Evolutionary conservation across 352 stramenopile species (phyloP).

Genomic region (Globisporangium megalacanthum): DNA sequence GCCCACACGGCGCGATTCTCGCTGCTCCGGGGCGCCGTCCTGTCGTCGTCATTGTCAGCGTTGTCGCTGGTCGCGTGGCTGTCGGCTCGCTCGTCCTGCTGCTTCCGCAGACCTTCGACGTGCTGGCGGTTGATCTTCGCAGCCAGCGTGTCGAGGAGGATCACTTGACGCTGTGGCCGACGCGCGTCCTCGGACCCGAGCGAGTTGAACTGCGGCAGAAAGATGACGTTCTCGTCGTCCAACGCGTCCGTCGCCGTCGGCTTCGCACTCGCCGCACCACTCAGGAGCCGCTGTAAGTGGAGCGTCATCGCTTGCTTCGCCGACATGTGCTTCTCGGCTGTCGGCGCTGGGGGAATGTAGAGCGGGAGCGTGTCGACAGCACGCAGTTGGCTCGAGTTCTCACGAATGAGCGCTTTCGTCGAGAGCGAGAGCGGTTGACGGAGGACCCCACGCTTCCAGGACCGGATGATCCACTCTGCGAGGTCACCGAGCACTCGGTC

Average conservation of each 20-base stretch:
- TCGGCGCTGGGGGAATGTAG: constrained; percentile 17
- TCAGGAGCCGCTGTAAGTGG: constrained; percentile 16
- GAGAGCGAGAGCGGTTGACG: constrained; percentile 34
- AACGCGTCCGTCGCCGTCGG: constrained; percentile 5
- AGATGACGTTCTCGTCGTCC: constrained; percentile 32
- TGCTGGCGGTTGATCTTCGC: constrained; percentile 46
- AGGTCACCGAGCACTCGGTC: constrained; percentile 41
- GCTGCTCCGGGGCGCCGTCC: neutral
- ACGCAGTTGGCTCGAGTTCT: constrained; percentile 35
- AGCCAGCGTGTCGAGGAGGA: constrained; percentile 53
- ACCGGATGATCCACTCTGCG: constrained; percentile 56
- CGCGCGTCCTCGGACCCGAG: constrained; percentile 53
- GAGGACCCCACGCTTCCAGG: constrained; percentile 45
- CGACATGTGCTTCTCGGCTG: constrained; percentile 15
- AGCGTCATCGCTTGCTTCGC: constrained; percentile 15
- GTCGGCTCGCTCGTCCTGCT: constrained; percentile 13
- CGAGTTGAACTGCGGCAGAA: constrained; percentile 57
- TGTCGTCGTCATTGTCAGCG: constrained; percentile 1
- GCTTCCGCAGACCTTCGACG: constrained; percentile 37
- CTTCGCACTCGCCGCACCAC: neutral
- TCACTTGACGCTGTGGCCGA: constrained; percentile 39
- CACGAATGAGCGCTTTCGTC: constrained; percentile 31
- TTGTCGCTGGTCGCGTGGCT: constrained; percentile 5
- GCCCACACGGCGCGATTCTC: neutral
- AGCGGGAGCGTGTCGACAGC: constrained; percentile 24